Percentiles rank a stretch among this genome's conserved stretches.
Evolutionary conservation across 306 rosid species (phyloP).

Genomic region (Rosa lucieae): DNA sequence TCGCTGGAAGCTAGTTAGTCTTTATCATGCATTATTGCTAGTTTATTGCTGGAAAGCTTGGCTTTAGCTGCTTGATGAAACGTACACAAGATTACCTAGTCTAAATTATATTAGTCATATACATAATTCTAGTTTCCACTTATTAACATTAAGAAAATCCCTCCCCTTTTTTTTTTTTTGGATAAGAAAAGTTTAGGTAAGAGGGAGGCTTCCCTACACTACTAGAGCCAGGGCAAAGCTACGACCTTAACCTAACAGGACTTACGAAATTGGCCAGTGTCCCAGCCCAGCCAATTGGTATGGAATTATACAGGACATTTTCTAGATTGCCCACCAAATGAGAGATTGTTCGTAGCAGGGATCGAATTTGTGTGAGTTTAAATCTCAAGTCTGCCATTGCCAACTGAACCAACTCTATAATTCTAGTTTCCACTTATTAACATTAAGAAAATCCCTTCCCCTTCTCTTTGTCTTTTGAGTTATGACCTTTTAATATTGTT

Average conservation of each 20-base stretch:
- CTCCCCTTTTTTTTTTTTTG: neutral
- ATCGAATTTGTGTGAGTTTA: no score
- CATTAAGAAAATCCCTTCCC: neutral
- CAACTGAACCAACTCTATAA: neutral
- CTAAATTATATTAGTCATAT: neutral
- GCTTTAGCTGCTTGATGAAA: neutral
- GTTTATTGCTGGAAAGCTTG: neutral
- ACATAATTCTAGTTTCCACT: neutral
- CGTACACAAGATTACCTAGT: neutral
- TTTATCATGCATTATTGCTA: neutral
- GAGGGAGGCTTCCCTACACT: no score
- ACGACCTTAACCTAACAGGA: no score
- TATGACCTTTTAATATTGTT: neutral
- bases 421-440: neutral
- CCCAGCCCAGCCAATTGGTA: no score
- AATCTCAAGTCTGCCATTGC: no score
- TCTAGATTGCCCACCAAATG: no score
- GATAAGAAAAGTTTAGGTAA: no score
- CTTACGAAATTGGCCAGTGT: no score
- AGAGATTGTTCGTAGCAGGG: no score
- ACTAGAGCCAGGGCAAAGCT: no score
- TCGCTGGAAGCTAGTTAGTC: neutral
- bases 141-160: neutral
- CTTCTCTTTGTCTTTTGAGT: neutral
- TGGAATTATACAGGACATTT: no score